Conservation (phyloP, 2,329 filamentous ascomycete genomes). For the Talaromyces sp. region DNA sequence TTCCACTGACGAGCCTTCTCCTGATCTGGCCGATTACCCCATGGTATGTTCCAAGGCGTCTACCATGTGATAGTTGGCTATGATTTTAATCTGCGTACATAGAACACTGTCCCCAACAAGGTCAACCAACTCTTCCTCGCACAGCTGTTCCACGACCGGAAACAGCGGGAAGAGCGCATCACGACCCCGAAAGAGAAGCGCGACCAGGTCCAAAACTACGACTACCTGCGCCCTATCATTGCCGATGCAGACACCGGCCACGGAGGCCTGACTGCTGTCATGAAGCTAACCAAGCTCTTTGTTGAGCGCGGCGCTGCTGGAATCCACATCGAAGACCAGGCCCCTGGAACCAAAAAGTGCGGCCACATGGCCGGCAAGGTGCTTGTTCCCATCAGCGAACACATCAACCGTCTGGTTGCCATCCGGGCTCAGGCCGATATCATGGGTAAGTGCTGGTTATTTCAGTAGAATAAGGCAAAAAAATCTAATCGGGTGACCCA, state of each 20-base stretch:
- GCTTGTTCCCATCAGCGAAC: constrained; percentile 90
- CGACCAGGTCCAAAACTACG: constrained; percentile 67
- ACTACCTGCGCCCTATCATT: constrained; percentile 93
- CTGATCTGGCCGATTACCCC: constrained; percentile 96
- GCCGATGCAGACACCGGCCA: constrained; percentile 97
- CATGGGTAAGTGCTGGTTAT: constrained; percentile 60
- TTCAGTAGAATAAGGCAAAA: neutral
- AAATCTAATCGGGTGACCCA: neutral
- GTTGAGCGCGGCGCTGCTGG: constrained; percentile 93
- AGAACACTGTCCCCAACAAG: constrained; percentile 98
- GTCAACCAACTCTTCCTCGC: constrained; percentile 97
- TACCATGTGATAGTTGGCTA: neutral
- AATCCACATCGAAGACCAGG: constrained; percentile 98
- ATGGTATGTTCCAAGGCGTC: constrained; percentile 51
- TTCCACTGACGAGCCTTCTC: constrained; percentile 88
- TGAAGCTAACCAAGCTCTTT: constrained; percentile 99
- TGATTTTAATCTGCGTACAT: constrained; percentile 23
- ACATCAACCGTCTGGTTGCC: constrained; percentile 94
- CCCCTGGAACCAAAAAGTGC: constrained; percentile 98
- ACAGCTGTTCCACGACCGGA: constrained; percentile 98
- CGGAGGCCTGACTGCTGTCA: constrained; percentile 93
- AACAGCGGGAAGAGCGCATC: constrained; percentile 92
- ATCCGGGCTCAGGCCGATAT: constrained; percentile 98
- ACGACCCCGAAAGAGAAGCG: constrained; percentile 69
- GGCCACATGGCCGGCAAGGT: constrained; percentile 99